Conservation (phyloP, 108 stramenopile species). For the Pseudonitzschia delicatissima region DNA sequence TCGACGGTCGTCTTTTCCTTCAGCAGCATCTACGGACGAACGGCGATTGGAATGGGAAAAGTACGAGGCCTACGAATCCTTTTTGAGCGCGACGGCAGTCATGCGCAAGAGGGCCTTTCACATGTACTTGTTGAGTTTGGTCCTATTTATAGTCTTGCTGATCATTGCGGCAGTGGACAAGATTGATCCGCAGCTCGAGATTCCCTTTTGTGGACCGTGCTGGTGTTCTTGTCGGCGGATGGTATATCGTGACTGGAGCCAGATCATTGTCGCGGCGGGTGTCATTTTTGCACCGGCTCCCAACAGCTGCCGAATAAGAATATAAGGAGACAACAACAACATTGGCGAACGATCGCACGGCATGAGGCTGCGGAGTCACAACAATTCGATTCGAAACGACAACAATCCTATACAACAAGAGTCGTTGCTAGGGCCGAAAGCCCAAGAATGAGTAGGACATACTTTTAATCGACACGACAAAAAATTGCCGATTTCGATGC, state of each 20-base stretch:
- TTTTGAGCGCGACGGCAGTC: neutral
- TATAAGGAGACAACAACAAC: neutral
- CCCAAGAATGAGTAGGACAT: no score
- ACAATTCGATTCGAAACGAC: no score
- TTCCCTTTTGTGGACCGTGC: neutral
- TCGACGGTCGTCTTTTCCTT: constrained; percentile 8
- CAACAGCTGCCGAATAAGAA: neutral
- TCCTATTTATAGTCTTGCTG: neutral
- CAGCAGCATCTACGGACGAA: neutral
- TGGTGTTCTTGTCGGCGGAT: no score
- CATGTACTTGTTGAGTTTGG: neutral
- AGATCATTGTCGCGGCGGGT: neutral
- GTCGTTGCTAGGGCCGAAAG: no score
- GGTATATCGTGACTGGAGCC: neutral
- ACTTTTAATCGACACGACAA: no score
- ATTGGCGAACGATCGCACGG: no score
- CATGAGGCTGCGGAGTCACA: no score
- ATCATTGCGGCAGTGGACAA: neutral
- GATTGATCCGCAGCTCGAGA: neutral
- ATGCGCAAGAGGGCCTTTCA: neutral
- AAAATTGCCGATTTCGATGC: no score
- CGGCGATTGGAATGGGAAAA: neutral
- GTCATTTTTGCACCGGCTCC: constrained; percentile 9
- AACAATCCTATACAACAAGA: no score
- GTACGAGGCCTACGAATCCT: neutral